Percentiles rank a stretch among this genome's conserved stretches.
Conservation (phyloP, 2,329 filamentous ascomycete species). For the Monilinia fructicola region DNA sequence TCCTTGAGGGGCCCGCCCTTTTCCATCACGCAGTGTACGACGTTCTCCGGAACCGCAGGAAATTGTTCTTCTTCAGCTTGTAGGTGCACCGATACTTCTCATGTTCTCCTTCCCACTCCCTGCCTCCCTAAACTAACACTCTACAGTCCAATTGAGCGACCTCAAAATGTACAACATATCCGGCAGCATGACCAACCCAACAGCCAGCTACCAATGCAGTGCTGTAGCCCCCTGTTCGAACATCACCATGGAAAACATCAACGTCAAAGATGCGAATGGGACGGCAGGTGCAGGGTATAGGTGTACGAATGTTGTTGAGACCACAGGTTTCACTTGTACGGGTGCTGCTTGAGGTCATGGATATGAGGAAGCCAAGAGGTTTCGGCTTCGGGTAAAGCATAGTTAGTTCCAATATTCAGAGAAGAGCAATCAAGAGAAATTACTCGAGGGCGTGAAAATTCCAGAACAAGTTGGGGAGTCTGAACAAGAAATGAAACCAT, state of each 20-base stretch:
- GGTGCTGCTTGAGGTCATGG: neutral
- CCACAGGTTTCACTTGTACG: slow-evolving; percentile 13
- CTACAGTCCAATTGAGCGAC: slow-evolving; percentile 5
- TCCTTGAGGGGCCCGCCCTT: slow-evolving; percentile 29
- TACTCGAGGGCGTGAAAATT: no score
- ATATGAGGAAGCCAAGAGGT: no score
- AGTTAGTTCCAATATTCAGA: no score
- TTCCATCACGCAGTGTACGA: slow-evolving; percentile 45
- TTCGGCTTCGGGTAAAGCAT: neutral
- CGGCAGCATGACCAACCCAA: slow-evolving; percentile 15
- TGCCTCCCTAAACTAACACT: neutral
- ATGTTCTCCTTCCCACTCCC: neutral
- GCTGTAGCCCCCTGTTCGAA: slow-evolving; percentile 11
- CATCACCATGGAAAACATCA: slow-evolving; percentile 14
- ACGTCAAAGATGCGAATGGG: slow-evolving; percentile 1
- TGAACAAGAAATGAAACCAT: neutral
- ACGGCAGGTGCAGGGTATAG: slow-evolving; percentile 9
- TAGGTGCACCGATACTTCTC: neutral
- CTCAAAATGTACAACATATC: slow-evolving; percentile 13
- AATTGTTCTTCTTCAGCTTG: slow-evolving; percentile 43
- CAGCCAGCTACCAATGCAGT: slow-evolving; percentile 14
- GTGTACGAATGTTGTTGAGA: slow-evolving; percentile 17
- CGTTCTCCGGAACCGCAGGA: slow-evolving; percentile 41
- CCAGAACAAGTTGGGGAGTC: no score
- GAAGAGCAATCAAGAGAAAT: no score